Conservation (phyloP, 169 alveolate species). For the Eimeria zaria region DNA sequence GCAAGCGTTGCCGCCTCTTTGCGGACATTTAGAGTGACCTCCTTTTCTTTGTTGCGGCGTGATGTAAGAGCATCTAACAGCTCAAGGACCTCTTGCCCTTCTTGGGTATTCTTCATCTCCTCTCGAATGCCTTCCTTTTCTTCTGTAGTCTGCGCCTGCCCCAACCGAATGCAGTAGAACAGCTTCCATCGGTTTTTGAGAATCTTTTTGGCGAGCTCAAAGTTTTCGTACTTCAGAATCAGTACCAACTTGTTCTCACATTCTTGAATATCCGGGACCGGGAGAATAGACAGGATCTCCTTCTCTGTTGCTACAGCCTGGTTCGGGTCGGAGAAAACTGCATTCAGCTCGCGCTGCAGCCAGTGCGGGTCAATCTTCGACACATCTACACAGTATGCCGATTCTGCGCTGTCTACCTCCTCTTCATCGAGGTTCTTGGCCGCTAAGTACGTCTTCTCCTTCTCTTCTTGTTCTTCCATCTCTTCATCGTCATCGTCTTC, state of each 20-base stretch:
- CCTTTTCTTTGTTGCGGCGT: slow-evolving; percentile 91
- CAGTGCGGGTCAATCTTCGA: slow-evolving; percentile 97
- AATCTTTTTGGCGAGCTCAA: slow-evolving; percentile 94
- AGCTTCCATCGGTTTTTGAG: slow-evolving; percentile 94
- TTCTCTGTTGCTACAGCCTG: slow-evolving; percentile 95
- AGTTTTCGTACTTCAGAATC: slow-evolving; percentile 96
- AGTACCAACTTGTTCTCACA: slow-evolving; percentile 96
- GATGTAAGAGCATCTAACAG: slow-evolving; percentile 91
- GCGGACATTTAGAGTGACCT: slow-evolving; percentile 89
- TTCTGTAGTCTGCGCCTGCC: slow-evolving; percentile 97
- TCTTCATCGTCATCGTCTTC: slow-evolving; percentile 87
- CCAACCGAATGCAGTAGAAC: slow-evolving; percentile 95
- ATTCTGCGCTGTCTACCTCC: slow-evolving; percentile 88
- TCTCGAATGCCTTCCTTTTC: slow-evolving; percentile 91
- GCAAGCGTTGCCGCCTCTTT: slow-evolving; percentile 93
- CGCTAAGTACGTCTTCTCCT: slow-evolving; percentile 74
- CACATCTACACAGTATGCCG: slow-evolving; percentile 90
- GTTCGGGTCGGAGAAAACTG: slow-evolving; percentile 92
- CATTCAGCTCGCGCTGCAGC: slow-evolving; percentile 97
- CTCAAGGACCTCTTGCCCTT: slow-evolving; percentile 94
- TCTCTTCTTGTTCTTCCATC: slow-evolving; percentile 87
- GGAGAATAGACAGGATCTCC: slow-evolving; percentile 90
- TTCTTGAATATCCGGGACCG: slow-evolving; percentile 95
- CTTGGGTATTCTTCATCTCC: slow-evolving; percentile 90
- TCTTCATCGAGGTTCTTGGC: slow-evolving; percentile 72